Evolutionary conservation across 768 basidiomycete genomes (phyloP), one percentile per base, ranked within the genome.

Genomic region (Dendrothele bispora): DNA sequence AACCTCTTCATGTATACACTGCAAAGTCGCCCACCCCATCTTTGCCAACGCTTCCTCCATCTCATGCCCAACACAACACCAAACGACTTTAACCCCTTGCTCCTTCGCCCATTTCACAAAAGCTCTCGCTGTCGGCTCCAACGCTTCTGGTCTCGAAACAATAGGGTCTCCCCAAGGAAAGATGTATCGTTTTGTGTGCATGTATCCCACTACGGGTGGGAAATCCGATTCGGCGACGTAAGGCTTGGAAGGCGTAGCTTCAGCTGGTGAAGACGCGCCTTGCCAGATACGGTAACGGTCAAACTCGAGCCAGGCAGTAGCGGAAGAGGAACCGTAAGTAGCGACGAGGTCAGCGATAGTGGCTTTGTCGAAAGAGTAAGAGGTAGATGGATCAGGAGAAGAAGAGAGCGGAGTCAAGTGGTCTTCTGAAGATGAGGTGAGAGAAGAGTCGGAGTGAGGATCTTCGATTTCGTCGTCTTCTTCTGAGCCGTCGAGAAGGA

Each of bases 231-330:
- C 61, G 5, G 50, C 47, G 34, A 58, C 37, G 18, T 51, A 45
- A 5, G 53, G 49, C 0, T 50, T 32, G 6, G 50, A 29, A 1
- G 67, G 67, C 17, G 71, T 62, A 7, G 61, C 55, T 12, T 60
- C 54, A 2, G 26, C 15, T 2, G 47, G 39, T n/a, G 62, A 49
- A 22, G 68, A 59, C n/a, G n/a, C n/a, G n/a, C n/a, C n/a, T 11
- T 76, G 59, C 83, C 83, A 64, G 57, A 82, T 62, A 40, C 62
- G 59, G 60, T 72, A 75, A 60, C 81, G 62, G 61, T 77, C 75
- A 55, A 75, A 68, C 58, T 90, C 85, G 7, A 86, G 71, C 84
- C 84, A 88, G 7, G 84, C 78, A 0, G 84, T 88, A 34, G 84
- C 77, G 43, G 80, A 80, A 6, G 82, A 79, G 27, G 85, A 84